A percentile compares a stretch with the other conserved stretches of the same genome.
Evolutionary conservation across 768 basidiomycete genomes (phyloP).

Genomic region (Amanita jacksonii): DNA sequence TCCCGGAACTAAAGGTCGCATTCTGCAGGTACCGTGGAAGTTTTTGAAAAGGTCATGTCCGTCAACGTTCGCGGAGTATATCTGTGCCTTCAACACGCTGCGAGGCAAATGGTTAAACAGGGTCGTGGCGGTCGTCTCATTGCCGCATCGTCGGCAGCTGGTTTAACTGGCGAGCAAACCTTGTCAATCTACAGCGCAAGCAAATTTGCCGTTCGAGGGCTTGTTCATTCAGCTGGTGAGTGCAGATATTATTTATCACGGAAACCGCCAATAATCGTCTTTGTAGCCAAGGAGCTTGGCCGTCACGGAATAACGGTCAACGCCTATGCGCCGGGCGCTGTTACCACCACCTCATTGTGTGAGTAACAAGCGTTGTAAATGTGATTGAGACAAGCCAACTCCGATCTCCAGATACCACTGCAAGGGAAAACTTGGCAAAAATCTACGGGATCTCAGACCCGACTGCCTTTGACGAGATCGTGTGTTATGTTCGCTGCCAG

Average conservation of each 20-base stretch:
- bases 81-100: constrained; percentile 40
- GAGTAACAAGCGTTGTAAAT: background rate
- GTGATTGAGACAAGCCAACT: no score
- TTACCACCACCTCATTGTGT: background rate
- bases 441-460: no score
- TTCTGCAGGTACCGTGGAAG: constrained; percentile 21
- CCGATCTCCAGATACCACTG: no score
- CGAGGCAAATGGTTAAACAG: constrained; percentile 32
- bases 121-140: constrained; percentile 34
- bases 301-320: constrained; percentile 32
- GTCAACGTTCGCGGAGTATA: constrained; percentile 51
- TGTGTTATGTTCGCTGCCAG: background rate
- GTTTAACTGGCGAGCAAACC: constrained; percentile 15
- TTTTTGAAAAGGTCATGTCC: constrained; percentile 32
- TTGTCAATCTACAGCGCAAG: constrained; percentile 21
- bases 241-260: background rate
- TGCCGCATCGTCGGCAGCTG: constrained; percentile 31
- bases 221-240: constrained; percentile 31
- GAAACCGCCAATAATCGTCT: no score
- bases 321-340: constrained; percentile 25
- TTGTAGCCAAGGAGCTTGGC: constrained; percentile 27
- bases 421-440: no score
- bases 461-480: background rate
- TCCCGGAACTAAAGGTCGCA: background rate
- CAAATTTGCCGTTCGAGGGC: constrained; percentile 31